Conservation (phyloP, 2,329 filamentous ascomycete species). For the Fusarium sambucinum region DNA sequence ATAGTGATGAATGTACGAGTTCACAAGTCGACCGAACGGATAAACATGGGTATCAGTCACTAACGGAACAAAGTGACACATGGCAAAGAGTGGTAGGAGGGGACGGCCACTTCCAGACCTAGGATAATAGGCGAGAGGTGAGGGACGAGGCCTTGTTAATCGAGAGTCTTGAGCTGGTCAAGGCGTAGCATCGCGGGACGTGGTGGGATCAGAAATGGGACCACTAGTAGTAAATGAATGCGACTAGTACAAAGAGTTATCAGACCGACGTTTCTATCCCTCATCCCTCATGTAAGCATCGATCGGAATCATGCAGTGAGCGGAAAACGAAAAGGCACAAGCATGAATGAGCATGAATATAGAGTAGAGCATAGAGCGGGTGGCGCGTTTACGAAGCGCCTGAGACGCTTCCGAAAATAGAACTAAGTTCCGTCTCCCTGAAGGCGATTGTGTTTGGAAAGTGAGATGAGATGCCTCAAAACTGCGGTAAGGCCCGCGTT, state of each 20-base stretch:
- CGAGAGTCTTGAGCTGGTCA: constrained; percentile 25
- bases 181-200: constrained; percentile 32
- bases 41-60: background rate
- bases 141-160: constrained; percentile 11
- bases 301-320: background rate
- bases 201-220: constrained; percentile 37
- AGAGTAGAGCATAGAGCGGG: constrained; percentile 19
- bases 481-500: constrained; percentile 28
- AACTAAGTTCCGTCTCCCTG: constrained; percentile 24
- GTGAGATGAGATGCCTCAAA: constrained; percentile 25
- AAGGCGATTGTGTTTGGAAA: constrained; percentile 37
- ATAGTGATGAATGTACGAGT: constrained; percentile 1
- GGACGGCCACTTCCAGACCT: background rate
- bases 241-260: background rate
- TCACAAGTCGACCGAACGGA: constrained; percentile 1
- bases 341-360: constrained; percentile 2
- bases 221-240: constrained; percentile 21
- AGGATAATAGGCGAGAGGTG: constrained; percentile 3
- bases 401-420: constrained; percentile 47
- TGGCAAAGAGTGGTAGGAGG: constrained; percentile 1
- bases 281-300: background rate
- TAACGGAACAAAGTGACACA: constrained; percentile 6
- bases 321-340: background rate
- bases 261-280: constrained; percentile 25
- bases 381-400: constrained; percentile 43